Evolutionary conservation across 2,329 filamentous ascomycete species (phyloP).

Genomic region (Claviceps pusilla): DNA sequence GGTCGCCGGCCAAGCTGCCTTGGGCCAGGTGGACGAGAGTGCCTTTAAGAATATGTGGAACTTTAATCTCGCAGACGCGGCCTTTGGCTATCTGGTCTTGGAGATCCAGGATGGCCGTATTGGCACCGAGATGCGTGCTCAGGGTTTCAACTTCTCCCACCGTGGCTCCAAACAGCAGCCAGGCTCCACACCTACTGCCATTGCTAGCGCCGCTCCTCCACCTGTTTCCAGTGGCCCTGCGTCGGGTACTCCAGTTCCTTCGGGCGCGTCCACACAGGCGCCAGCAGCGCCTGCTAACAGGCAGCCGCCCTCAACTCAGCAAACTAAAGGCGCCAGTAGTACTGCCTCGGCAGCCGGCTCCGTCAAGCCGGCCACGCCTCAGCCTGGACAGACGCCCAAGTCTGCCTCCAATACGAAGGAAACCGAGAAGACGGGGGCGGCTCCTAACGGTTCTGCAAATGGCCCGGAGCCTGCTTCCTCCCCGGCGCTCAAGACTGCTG

Average conservation of each 20-base stretch:
- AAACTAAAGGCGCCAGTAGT: constrained; percentile 27
- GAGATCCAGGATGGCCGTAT: constrained; percentile 93
- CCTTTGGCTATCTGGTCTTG: constrained; percentile 88
- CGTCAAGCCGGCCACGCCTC: constrained; percentile 29
- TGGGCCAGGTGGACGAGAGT: constrained; percentile 90
- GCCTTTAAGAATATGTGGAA: constrained; percentile 99
- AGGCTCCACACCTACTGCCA: constrained; percentile 22
- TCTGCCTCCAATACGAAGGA: constrained; percentile 34
- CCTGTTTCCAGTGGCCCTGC: constrained; percentile 6
- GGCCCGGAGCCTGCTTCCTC: constrained; percentile 39
- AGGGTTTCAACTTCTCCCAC: constrained; percentile 98
- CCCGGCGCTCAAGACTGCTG: constrained; percentile 42
- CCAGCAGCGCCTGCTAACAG: constrained; percentile 19
- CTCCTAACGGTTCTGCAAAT: constrained; percentile 39
- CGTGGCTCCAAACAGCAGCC: constrained; percentile 65
- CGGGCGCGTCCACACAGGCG: constrained; percentile 21
- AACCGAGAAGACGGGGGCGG: constrained; percentile 36
- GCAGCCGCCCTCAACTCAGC: constrained; percentile 24
- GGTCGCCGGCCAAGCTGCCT: constrained; percentile 51
- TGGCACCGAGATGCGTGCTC: constrained; percentile 94
- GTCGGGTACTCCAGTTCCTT: constrained; percentile 20
- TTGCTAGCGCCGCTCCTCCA: constrained; percentile 18
- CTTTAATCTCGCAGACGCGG: constrained; percentile 93
- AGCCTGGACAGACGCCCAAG: constrained; percentile 31
- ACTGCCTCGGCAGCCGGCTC: constrained; percentile 18